Base-by-base conservation (phyloP, 345 rosid species). In the Syzygium oleosum region DNA sequence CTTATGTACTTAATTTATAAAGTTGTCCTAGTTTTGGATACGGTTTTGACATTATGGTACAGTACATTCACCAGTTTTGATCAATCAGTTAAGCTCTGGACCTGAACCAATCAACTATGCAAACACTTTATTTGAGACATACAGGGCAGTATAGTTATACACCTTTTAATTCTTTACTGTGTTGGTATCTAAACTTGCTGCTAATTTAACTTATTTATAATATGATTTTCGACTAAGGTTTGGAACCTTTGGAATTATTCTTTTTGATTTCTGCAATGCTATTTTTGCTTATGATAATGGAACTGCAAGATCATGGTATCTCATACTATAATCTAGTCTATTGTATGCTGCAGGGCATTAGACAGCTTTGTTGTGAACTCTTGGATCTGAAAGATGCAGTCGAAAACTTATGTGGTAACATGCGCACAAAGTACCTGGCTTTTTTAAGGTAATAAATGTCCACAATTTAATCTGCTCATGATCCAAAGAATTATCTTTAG, bases 351-450 rank as follows among this genome's bases (percentile, higher is more conserved):
- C 93, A 98, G 99, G 99, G 98, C 84, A 95, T 98, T 90, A 93
- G 99, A 91, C 93, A 93, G 84, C 94, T 98, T 51, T 98, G 99
- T 88, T 96, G 98, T 89, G 99, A 98, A 94, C 97, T 98, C 88
- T 89, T 98, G 95, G 99, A 96, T 94, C 91, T 98, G 91, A 98
- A 96, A 89, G 99, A 96, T 96, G 96, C 98, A 11, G 99, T 96
- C 79, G 99, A 96, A 85, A 96, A 95, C 90, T 91, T 96, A 87
- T 93, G 99, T 83, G 97, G 98, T 86, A 94, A 98, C 91, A 92
- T 92, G 93, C 96, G 91, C 83, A 93, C 97, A 25, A 96, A 96
- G 85, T 95, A 94, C 89, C 89, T 94, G 88, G 96, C 99, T 90
- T 98, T 98, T 94, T 91, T 96, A 92, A 95, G 99, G 99, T 96